Conservation (phyloP, 192 early-diverging fungal genomes). For the Coemansia sp. region DNA sequence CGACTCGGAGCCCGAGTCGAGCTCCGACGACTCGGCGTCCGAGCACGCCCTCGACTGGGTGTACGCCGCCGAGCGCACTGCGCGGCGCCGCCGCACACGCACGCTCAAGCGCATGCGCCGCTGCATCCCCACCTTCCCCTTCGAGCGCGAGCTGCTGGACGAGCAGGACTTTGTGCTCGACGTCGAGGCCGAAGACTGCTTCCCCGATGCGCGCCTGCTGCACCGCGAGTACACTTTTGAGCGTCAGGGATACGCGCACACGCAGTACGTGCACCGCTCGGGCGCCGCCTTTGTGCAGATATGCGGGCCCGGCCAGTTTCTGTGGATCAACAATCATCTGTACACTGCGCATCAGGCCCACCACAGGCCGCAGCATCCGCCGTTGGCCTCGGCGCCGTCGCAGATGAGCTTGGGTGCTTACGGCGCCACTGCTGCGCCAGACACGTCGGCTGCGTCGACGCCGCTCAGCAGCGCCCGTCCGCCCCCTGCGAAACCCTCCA, state of each 20-base stretch:
- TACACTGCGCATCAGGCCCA: constrained; percentile 38
- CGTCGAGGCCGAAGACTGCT: constrained; percentile 80
- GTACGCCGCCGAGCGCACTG: not conserved
- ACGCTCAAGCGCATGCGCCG: constrained; percentile 15
- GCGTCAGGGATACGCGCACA: constrained; percentile 55
- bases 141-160: constrained; percentile 78
- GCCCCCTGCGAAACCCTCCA: constrained; percentile 4
- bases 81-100: constrained; percentile 1
- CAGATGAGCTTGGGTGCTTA: constrained; percentile 11
- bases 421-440: not conserved
- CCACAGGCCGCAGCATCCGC: constrained; percentile 15
- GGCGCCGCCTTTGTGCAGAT: constrained; percentile 95
- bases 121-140: constrained; percentile 60
- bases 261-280: constrained; percentile 87
- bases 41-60: not conserved
- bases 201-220: constrained; percentile 64
- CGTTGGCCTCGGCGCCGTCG: not conserved
- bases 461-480: not conserved
- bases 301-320: constrained; percentile 64
- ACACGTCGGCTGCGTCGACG: constrained; percentile 2
- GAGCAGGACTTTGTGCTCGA: constrained; percentile 86
- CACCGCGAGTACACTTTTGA: constrained; percentile 58
- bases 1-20: constrained; percentile 31
- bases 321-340: constrained; percentile 87
- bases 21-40: not conserved